Evolutionary conservation across 352 stramenopile genomes (phyloP), one percentile per base, ranked within the genome.

Genomic region (Phytophthora chlamydospora): DNA sequence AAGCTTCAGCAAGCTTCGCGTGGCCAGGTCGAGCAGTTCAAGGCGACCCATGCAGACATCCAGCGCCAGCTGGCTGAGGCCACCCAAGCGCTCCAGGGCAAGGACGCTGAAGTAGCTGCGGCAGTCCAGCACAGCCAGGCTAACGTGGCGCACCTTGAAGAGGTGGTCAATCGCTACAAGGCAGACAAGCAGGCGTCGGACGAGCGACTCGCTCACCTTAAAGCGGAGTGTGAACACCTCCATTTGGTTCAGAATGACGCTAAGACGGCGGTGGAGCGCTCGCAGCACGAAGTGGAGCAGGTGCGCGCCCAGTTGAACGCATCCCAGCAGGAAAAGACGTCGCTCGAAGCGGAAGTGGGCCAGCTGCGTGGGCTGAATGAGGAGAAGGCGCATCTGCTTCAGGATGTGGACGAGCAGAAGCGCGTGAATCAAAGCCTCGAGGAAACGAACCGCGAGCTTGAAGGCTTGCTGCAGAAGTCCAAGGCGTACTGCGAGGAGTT

Each of bases 401-500:
- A 75, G 40, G 66, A 83, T 35, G 36, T 83, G 42, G 75, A 84
- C 24, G 55, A 76, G 16, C 66, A 83, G 2, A 78, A 93, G 52
- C 67, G 77, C 5, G 65, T 73, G 39, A 77, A 75, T 41, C 60
- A 71, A 31, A 56, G 50, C 21, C 54, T 90, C 17, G 74, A 85
- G 21, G 73, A 83, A 58, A 75, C 68, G 13, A 78, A 79, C 46
- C 69, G 69, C 12, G 78, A 88, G 35, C 62, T 93, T 6, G 81
- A 91, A 74, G 52, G 31, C 3, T 68, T 80, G 19, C 49, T 91
- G 52, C 70, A 88, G 27, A 75, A 85, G 31, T 87, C 82, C 4
- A 86, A 87, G 54, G 68, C 60, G 13, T 83, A 83, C n/a, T 88
- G 71, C 48, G 76, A 88, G 35, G 72, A 88, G n/a, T 46, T 91